A percentile compares a stretch with the other conserved stretches of the same genome.
phyloP scores from a whole-genome alignment of 2,329 filamentous ascomycete genomes.

The Trichoderma asperellum region DNA sequence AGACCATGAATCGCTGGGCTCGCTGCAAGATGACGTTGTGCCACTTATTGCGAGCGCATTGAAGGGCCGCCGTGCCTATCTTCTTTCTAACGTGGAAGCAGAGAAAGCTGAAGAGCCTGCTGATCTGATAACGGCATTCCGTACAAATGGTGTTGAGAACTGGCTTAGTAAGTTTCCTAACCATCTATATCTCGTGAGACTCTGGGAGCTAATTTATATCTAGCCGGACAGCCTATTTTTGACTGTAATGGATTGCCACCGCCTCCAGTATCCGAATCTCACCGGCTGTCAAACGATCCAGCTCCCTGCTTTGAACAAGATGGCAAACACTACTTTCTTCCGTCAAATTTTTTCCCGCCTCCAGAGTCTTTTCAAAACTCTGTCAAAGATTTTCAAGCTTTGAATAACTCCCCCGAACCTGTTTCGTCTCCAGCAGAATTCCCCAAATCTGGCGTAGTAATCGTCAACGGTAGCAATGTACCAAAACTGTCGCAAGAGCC shows the following conservation, averaged over 20 bases:
- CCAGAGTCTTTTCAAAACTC: not conserved
- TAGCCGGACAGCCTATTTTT: slow-evolving; percentile 40
- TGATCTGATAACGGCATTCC: slow-evolving; percentile 38
- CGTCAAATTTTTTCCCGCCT: slow-evolving; percentile 15
- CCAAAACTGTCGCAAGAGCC: not conserved
- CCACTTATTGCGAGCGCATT: slow-evolving; percentile 42
- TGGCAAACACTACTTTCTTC: slow-evolving; percentile 37
- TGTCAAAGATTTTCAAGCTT: slow-evolving; percentile 30
- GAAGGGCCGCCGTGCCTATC: slow-evolving; percentile 38
- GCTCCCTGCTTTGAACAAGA: slow-evolving; percentile 28
- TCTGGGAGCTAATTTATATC: slow-evolving; percentile 28
- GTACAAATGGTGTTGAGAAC: slow-evolving; percentile 38
- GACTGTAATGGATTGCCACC: slow-evolving; percentile 38
- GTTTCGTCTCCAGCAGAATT: not conserved
- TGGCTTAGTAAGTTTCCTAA: slow-evolving; percentile 43
- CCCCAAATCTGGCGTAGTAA: slow-evolving; percentile 23
- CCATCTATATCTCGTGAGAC: not conserved
- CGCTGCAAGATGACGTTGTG: slow-evolving; percentile 39
- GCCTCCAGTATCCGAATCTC: slow-evolving; percentile 33
- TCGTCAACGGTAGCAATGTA: slow-evolving; percentile 32
- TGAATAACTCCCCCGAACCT: slow-evolving; percentile 38
- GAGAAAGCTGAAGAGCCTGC: slow-evolving; percentile 30
- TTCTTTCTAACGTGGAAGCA: slow-evolving; percentile 33
- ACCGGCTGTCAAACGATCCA: slow-evolving; percentile 15
- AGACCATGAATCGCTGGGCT: slow-evolving; percentile 39